Base-by-base conservation (phyloP, 495 filamentous ascomycete genomes). In the Aspergillus hancockii region DNA sequence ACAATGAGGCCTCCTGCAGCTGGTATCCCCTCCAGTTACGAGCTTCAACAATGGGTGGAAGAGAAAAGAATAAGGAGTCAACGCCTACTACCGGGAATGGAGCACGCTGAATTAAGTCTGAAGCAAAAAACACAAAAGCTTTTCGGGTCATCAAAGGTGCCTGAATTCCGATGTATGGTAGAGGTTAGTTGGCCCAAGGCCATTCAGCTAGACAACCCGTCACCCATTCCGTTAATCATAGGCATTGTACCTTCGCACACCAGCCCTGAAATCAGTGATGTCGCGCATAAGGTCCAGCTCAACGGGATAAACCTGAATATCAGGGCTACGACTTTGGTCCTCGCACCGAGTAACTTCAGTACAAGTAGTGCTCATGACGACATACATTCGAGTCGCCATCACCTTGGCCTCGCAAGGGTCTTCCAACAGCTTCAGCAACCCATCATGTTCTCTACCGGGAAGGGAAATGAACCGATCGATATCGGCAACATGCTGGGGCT, bases 141-240 rank as follows among this genome's bases (percentile, higher is more conserved):
- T 30, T 63, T 68, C 43, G 30, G 38, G 18, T 64, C 56, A 12
- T 64, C 66, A 7, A 63, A 66, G 38, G 66, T 63, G 4, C 66
- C 66, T 1, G 28, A 40, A 0, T 63, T 63, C 43, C 13, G 41
- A 8, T 68, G 50, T 41, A 45, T 34, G 1, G n/a, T 68, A 2
- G 32, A 54, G 13, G 8, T 66, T 7, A 46, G 25, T 30, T 23
- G 46, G 12, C 63, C 66, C 5, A 3, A 22, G 2, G 31, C 31
- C 52, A 50, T 65, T 25, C 60, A 66, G 22, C 43, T 68, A 10
- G 58, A 60, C 18, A 43, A 59, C 46, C 55, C 58, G 10, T 34
- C 38, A 0, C 63, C 63, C 2, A 57, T 66, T 18, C 60, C 63
- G 2, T 5, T 68, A 14, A 54, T 52, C 13, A 6, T 68, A 8